These are phyloP conservation scores for Piromyces finnis DNA, from an alignment of 192 early-diverging fungal species.

Conservation along the genomic window DNA sequence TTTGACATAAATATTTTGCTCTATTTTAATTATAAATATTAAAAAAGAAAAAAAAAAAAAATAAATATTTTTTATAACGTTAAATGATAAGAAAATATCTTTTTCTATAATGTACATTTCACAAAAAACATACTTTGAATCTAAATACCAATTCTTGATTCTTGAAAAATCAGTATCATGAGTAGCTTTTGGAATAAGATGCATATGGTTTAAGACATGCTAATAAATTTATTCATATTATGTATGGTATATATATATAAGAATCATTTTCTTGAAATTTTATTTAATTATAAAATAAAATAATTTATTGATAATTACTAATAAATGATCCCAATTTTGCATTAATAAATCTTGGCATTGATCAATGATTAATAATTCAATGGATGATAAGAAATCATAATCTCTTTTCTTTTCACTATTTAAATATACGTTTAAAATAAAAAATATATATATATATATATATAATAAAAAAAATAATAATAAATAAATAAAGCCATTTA, in stretches of 20 bases:
- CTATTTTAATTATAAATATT: constrained; percentile 3
- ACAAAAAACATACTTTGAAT: constrained; percentile 48
- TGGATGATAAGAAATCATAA: constrained; percentile 82
- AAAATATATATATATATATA: too few species aligned
- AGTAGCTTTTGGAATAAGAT: constrained; percentile 72
- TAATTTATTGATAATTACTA: constrained; percentile 14
- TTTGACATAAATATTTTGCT: constrained; percentile 75
- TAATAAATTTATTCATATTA: too few species aligned
- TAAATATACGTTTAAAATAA: too few species aligned
- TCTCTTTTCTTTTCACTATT: constrained; percentile 72
- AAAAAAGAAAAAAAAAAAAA: too few species aligned
- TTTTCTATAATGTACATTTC: too few species aligned
- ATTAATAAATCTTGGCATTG: constrained; percentile 71
- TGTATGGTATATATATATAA: background rate
- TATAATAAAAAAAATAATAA: background rate
- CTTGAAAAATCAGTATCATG: constrained; percentile 94
- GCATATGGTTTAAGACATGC: constrained; percentile 68
- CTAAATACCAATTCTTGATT: constrained; percentile 67
- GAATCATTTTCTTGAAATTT: background rate
- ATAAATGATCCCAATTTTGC: constrained; percentile 98
- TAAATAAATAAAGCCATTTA: too few species aligned
- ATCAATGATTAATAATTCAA: constrained; percentile 79
- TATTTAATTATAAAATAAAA: background rate
- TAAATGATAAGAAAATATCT: too few species aligned
- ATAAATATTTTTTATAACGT: too few species aligned